Base-by-base conservation (phyloP, 23 red algal species). In the Gracilaria vermiculophylla region DNA sequence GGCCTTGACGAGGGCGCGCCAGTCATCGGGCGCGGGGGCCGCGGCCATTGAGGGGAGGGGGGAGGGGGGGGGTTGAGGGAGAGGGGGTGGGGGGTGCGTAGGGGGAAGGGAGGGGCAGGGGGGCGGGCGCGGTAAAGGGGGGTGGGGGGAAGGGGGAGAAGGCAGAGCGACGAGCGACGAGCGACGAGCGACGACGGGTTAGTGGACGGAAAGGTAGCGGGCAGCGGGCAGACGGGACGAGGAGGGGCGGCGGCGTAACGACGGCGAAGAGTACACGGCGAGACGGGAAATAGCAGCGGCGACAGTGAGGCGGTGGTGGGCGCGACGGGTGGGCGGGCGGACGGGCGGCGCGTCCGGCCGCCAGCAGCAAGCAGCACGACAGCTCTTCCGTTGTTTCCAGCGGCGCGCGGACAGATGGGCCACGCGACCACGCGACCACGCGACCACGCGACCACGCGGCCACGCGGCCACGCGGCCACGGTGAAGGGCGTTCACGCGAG, bases 21-120 rank as follows among this genome's bases (percentile, higher is more conserved):
- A 89, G 39, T 89, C 85, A 20, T 76, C 70, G 31, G 80, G 80
- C 31, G 53, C 80, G 35, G 85, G 70, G 4, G 70, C 85, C 44
- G 81, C 39, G 17, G 81, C 43, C 62, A 73, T 86, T n/a, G 24
- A 21, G 34, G 28, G 43, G 6, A 47, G 3, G 17, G 11, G 37
- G 17, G 32, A 6, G 20, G 6, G 67, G 0, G 14, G 40, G 40
- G 37, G 23, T 12, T 28, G 33, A 36, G n/a, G 65, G 34, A 36
- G 6, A n/a, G 64, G 3, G 64, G 33, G 1, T 40, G 64, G n/a
- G n/a, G n/a, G 55, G 55, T 6, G 55, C 55, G 55, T 29, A 29
- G 16, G 7, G 7, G 55, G 19, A 15, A 44, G 19, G 1, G 33
- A 24, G 27, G 35, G 33, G 39, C 1, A 3, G 27, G 2, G 33